These are phyloP conservation scores for Ascochyta koolunga DNA, from an alignment of 2,329 filamentous ascomycete genomes.

Conservation along the genomic window DNA sequence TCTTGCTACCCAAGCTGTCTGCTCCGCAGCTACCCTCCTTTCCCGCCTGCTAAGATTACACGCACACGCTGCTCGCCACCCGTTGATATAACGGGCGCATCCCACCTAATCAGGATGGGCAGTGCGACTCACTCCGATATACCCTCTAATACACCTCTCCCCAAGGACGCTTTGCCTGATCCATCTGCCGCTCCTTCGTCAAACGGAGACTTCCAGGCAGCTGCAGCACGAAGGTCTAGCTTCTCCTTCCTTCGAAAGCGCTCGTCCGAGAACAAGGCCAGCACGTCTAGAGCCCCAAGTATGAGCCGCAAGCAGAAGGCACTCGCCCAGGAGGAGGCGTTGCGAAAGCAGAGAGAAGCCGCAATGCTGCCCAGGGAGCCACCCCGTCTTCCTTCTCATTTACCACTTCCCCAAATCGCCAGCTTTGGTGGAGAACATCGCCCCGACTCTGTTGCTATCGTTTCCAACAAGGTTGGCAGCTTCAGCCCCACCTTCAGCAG, in stretches of 20 bases:
- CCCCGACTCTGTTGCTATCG: constrained; percentile 66
- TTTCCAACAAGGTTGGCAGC: constrained; percentile 62
- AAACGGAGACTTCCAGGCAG: constrained; percentile 14
- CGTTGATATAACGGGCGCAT: constrained; percentile 33
- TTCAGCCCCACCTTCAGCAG: constrained; percentile 44
- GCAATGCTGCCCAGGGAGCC: constrained; percentile 63
- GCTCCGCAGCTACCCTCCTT: constrained; percentile 28
- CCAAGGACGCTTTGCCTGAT: constrained; percentile 39
- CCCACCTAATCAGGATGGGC: constrained; percentile 35
- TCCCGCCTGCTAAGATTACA: constrained; percentile 34
- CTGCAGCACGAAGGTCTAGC: constrained; percentile 17
- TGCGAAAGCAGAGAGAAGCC: constrained; percentile 62
- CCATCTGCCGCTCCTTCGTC: constrained; percentile 21
- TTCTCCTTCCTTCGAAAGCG: constrained; percentile 18
- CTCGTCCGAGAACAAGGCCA: constrained; percentile 15
- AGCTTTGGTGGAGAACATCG: constrained; percentile 68
- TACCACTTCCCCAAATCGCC: constrained; percentile 57
- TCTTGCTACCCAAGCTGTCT: constrained; percentile 17
- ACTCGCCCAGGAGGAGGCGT: constrained; percentile 57
- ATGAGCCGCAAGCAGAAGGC: constrained; percentile 65
- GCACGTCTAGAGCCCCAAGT: constrained; percentile 13
- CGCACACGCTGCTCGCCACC: constrained; percentile 20
- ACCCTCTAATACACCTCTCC: constrained; percentile 20
- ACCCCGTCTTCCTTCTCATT: constrained; percentile 61
- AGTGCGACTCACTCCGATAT: constrained; percentile 27